Evolutionary conservation across 495 filamentous ascomycete species (phyloP).

Genomic region (Trichoderma virens): DNA sequence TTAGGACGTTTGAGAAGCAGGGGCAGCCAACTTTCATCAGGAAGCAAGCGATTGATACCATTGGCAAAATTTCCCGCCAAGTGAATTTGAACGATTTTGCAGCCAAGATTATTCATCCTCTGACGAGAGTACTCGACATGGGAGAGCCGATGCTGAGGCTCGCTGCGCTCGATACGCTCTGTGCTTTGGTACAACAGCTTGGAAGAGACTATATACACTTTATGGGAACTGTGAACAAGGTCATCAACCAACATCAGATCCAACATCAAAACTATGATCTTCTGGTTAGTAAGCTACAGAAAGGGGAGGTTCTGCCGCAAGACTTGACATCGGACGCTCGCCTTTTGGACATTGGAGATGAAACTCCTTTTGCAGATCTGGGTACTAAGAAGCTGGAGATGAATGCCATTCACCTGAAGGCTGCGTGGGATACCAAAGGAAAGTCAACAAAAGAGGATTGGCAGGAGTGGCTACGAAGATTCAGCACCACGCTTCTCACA

Average conservation of each 20-base stretch:
- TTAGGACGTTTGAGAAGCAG: constrained; percentile 80
- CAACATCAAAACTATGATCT: constrained; percentile 83
- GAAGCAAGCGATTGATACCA: constrained; percentile 85
- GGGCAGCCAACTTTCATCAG: constrained; percentile 69
- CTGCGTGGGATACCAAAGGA: constrained; percentile 91
- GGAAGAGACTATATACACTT: constrained; percentile 93
- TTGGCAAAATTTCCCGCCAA: constrained; percentile 88
- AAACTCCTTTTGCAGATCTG: constrained; percentile 71
- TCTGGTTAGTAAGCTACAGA: constrained; percentile 82
- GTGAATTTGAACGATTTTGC: constrained; percentile 98
- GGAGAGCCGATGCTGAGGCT: constrained; percentile 65
- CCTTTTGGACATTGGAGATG: constrained; percentile 70
- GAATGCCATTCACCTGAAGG: constrained; percentile 94
- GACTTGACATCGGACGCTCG: constrained; percentile 85
- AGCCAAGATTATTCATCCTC: constrained; percentile 84
- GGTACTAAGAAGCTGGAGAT: constrained; percentile 88
- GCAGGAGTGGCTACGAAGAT: constrained; percentile 97
- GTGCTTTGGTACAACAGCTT: constrained; percentile 89
- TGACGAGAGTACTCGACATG: constrained; percentile 68
- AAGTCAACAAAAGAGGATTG: constrained; percentile 97
- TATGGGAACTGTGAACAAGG: constrained; percentile 81
- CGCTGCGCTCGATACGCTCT: constrained; percentile 90
- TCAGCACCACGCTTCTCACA: constrained; percentile 89
- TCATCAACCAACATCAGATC: constrained; percentile 58
- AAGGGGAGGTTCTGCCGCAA: constrained; percentile 86